Conservation (phyloP, 371 early-diverging fungal species). For the Enterocytospora artemiae region DNA sequence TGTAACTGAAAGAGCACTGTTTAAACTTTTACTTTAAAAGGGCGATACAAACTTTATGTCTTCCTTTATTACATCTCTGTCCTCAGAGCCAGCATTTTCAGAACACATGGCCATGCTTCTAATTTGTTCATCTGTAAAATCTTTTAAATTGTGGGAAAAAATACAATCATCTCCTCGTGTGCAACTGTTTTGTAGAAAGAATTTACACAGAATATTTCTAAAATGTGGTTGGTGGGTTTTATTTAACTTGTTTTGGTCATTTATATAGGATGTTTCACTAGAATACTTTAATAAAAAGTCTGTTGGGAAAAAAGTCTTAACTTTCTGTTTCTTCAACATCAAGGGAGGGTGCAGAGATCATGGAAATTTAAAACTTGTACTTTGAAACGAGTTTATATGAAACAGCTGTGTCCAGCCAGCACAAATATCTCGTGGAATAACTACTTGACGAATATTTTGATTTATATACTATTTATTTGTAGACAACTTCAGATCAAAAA, state of each 20-base stretch:
- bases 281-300: neutral
- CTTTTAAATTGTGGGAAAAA: slow-evolving; percentile 9
- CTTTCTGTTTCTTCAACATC: slow-evolving; percentile 15
- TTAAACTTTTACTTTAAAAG: too few relatives aligned
- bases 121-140: slow-evolving; percentile 2
- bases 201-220: slow-evolving; percentile 14
- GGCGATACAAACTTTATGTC: too few relatives aligned
- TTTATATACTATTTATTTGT: neutral
- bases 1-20: too few relatives aligned
- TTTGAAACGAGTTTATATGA: neutral
- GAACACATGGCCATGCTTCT: neutral
- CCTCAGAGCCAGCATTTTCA: too few relatives aligned
- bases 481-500: too few relatives aligned
- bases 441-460: neutral
- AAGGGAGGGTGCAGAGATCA: too few relatives aligned
- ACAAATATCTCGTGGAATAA: neutral
- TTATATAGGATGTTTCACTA: neutral
- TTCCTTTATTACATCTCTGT: too few relatives aligned
- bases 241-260: neutral
- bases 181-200: neutral
- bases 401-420: neutral
- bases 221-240: slow-evolving; percentile 8
- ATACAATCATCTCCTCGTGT: slow-evolving; percentile 8
- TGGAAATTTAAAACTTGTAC: too few relatives aligned
- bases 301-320: slow-evolving; percentile 4